Base-by-base conservation (phyloP, 164 flowering plant species). In the Tetracentron sinense region DNA sequence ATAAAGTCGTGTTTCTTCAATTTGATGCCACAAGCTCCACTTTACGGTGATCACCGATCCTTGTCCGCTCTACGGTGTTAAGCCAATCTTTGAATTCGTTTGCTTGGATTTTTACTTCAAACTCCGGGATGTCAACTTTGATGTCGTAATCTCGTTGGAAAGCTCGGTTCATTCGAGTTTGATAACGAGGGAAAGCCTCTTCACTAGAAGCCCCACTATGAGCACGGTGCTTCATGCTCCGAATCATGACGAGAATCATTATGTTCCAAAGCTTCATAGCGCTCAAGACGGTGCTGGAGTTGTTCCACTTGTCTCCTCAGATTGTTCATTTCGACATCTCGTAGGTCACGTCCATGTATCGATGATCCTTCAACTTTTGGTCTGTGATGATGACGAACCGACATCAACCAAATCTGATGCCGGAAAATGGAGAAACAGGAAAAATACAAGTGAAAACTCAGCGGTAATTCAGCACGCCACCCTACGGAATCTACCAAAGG, bases 31-130 rank as follows among this genome's bases (percentile, higher is more conserved):
- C 69, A 14, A 64, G 25, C 21, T 62, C 62, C 5, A 62, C 44
- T 22, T 56, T 47, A 28, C 15, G 51, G 23, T 48, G 42, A 17
- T n/a, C n/a, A n/a, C n/a, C n/a, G n/a, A n/a, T n/a, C 62, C 33
- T 3, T 51, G 28, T n/a, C n/a, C n/a, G 30, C 29, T 62, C 52
- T 2, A 61, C 25, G 21, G 51, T 56, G 14, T 56, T 22, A 20
- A 62, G 30, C 67, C 72, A 69, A 19, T 69, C 66, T n/a, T n/a
- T 46, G 28, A 61, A 68, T 0, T 68, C 66, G 49, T 62, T 57
- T 2, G 50, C 61, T 6, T 68, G 54, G 8, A 31, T 16, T 26
- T 22, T 30, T 10, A 66, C 66, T 44, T 68, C 61, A 50, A 56
- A 68, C 7, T 62, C 60, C 26, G 42, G 60, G 15, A 67, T 67